These are phyloP conservation scores for Nemania diffusa DNA, from an alignment of 2,329 filamentous ascomycete species.

Conservation along the genomic window DNA sequence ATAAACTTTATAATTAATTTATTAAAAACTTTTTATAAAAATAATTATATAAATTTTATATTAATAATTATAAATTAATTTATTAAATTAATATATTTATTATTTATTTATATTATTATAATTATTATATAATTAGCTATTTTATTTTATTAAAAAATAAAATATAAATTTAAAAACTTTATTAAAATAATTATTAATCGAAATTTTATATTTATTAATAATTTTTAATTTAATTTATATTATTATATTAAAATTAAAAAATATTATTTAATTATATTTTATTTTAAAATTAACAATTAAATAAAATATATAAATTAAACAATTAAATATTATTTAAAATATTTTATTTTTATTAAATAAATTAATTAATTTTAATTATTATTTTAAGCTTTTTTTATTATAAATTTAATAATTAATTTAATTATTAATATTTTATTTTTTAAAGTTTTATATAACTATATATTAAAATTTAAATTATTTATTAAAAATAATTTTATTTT, in stretches of 20 bases:
- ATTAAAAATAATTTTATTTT: too few relatives aligned
- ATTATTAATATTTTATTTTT: not conserved
- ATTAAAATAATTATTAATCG: not conserved
- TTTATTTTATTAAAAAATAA: too few relatives aligned
- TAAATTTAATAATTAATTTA: not conserved
- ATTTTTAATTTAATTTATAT: too few relatives aligned
- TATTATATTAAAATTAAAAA: too few relatives aligned
- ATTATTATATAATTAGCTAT: too few relatives aligned
- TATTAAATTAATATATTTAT: constrained; percentile 1
- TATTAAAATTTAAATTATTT: constrained; percentile 30
- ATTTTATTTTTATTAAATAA: not conserved
- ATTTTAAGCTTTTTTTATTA: not conserved
- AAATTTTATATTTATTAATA: too few relatives aligned
- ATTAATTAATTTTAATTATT: not conserved
- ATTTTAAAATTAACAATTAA: not conserved
- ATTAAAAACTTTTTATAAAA: too few relatives aligned
- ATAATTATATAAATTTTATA: not conserved
- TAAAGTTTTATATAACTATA: constrained; percentile 39
- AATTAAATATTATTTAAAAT: not conserved
- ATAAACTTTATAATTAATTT: too few relatives aligned
- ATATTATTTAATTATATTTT: not conserved
- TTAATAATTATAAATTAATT: not conserved
- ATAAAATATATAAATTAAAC: not conserved
- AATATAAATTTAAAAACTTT: not conserved
- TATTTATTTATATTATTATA: not conserved